Percentiles rank a stretch among this genome's conserved stretches.
phyloP scores from a whole-genome alignment of 441 rosid genomes.

The Populus trichocarpa region DNA sequence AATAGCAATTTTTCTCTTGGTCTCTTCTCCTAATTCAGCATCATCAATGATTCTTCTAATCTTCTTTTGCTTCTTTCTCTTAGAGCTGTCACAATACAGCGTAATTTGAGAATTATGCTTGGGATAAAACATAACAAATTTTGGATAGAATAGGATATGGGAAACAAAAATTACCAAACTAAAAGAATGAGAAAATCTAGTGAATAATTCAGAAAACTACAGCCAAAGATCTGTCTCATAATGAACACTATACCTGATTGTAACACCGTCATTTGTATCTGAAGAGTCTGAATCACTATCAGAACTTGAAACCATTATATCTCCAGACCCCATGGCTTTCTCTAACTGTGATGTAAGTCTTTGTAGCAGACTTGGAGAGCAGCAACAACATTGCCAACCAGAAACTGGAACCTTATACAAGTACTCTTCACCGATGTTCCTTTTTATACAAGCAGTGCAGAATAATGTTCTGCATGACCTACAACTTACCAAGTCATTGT shows the following conservation, averaged over 20 bases:
- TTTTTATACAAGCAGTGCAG: slow-evolving; percentile 74
- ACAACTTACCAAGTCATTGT: slow-evolving; percentile 70
- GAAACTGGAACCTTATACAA: slow-evolving; percentile 58
- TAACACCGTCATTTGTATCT: slow-evolving; percentile 47
- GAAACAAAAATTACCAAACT: background rate
- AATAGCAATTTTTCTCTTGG: slow-evolving; percentile 95
- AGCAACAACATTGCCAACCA: slow-evolving; percentile 87
- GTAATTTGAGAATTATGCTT: slow-evolving; percentile 25
- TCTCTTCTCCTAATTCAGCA: slow-evolving; percentile 98
- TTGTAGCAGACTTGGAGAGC: slow-evolving; percentile 76
- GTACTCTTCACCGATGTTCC: slow-evolving; percentile 81
- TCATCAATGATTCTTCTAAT: slow-evolving; percentile 97
- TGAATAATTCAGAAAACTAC: background rate
- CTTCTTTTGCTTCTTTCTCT: slow-evolving; percentile 77
- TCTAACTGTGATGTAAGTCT: slow-evolving; percentile 65
- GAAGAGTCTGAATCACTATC: slow-evolving; percentile 79
- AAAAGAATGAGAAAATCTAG: background rate
- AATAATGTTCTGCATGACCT: slow-evolving; percentile 73
- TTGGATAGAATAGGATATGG: background rate
- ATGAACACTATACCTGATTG: slow-evolving; percentile 49
- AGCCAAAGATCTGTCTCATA: background rate
- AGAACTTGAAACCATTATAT: slow-evolving; percentile 51
- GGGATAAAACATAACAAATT: slow-evolving; percentile 7
- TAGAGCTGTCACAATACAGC: slow-evolving; percentile 39
- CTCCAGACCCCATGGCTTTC: slow-evolving; percentile 61